Evolutionary conservation across 805 yeast species (phyloP).

Genomic region (Candida sanyiensis): DNA sequence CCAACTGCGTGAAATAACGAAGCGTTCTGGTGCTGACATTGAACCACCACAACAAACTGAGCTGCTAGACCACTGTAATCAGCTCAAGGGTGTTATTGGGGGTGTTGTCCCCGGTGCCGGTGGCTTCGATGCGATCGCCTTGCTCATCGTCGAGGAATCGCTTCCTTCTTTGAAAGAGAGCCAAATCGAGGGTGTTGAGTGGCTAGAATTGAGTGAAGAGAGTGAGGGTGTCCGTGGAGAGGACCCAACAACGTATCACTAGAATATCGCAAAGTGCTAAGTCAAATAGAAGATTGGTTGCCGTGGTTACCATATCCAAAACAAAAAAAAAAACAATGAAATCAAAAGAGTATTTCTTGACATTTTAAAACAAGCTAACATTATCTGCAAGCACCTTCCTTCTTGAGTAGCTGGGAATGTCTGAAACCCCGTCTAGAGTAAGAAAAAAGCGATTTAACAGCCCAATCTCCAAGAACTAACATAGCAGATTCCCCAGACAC

Average conservation of each 20-base stretch:
- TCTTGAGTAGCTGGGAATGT: slow-evolving; percentile 1
- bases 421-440: slow-evolving; percentile 7
- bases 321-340: neutral
- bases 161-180: slow-evolving; percentile 29
- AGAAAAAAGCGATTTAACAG: neutral
- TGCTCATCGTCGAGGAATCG: slow-evolving; percentile 50
- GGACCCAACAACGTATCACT: slow-evolving; percentile 25
- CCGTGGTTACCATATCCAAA: neutral
- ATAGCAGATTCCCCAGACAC: slow-evolving; percentile 6
- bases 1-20: slow-evolving; percentile 55
- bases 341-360: neutral
- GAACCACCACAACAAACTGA: slow-evolving; percentile 78
- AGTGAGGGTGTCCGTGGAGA: slow-evolving; percentile 52
- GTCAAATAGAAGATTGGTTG: neutral
- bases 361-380: no score
- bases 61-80: slow-evolving; percentile 53
- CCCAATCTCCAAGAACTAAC: neutral
- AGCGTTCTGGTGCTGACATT: slow-evolving; percentile 70
- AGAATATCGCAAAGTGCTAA: neutral
- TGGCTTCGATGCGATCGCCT: slow-evolving; percentile 87
- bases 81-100: slow-evolving; percentile 72
- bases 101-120: slow-evolving; percentile 99
- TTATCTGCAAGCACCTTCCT: no score
- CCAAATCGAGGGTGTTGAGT: slow-evolving; percentile 44
- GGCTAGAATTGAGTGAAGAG: slow-evolving; percentile 67